Evolutionary conservation across 2,329 filamentous ascomycete species (phyloP).

Genomic region (Biscogniauxia mediterranea): DNA sequence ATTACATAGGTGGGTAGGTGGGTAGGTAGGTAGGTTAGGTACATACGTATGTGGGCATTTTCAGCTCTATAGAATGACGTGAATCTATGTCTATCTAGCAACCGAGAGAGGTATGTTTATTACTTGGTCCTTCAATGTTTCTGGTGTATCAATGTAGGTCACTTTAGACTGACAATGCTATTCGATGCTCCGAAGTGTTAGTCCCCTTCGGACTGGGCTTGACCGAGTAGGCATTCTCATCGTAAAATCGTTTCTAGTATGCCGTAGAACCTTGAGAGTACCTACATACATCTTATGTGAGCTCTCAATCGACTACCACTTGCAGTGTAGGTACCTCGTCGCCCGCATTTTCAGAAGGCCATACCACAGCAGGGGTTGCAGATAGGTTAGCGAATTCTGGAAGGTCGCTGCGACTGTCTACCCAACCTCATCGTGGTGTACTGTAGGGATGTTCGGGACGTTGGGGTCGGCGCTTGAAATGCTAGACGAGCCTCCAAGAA

Average conservation of each 20-base stretch:
- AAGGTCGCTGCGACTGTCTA: background rate
- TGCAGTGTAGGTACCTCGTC: background rate
- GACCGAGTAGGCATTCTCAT: background rate
- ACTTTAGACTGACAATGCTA: background rate
- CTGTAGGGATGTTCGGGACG: conserved; percentile 6
- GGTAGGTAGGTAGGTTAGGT: no score
- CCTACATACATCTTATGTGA: background rate
- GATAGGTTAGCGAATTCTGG: background rate
- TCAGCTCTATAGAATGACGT: background rate
- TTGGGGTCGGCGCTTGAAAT: conserved; percentile 18
- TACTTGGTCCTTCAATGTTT: no score
- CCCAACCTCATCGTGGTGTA: background rate
- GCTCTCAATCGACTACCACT: background rate
- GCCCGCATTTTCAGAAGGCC: background rate
- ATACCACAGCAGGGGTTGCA: background rate
- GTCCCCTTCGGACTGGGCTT: background rate
- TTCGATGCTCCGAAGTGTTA: background rate
- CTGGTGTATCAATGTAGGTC: background rate
- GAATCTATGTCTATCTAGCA: background rate
- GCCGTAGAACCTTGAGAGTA: background rate
- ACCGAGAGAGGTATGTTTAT: background rate
- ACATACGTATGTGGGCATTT: background rate
- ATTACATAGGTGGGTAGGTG: background rate
- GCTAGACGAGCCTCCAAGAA: background rate
- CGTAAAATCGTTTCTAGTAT: background rate